These are phyloP conservation scores for Aspergillus heteromorphus DNA, from an alignment of 495 filamentous ascomycete species.

Conservation along the genomic window DNA sequence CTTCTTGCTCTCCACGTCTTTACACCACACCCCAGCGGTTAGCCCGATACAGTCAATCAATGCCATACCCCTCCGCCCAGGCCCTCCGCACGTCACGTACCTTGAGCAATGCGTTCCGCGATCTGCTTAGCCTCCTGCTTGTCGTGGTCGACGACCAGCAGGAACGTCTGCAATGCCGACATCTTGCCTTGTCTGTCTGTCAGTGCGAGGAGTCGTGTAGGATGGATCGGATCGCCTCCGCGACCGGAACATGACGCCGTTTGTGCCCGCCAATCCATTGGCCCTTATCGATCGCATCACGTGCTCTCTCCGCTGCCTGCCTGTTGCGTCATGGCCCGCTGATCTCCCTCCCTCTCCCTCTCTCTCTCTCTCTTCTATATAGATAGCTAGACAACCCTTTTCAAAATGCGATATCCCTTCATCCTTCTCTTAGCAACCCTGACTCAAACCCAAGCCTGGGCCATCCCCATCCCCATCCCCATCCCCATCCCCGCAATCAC, in stretches of 20 bases:
- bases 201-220: slow-evolving; percentile 2
- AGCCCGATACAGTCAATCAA: too few relatives aligned
- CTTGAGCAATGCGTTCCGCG: slow-evolving; percentile 53
- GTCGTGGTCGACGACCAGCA: slow-evolving; percentile 60
- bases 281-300: slow-evolving; percentile 28
- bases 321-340: slow-evolving; percentile 11
- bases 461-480: slow-evolving; percentile 1
- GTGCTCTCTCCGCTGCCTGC: slow-evolving; percentile 7
- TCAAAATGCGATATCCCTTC: neutral
- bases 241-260: slow-evolving; percentile 20
- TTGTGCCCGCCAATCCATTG: slow-evolving; percentile 15
- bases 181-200: slow-evolving; percentile 28
- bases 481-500: slow-evolving; percentile 21
- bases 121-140: slow-evolving; percentile 55
- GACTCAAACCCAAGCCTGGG: slow-evolving; percentile 9
- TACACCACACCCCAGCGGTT: slow-evolving; percentile 8
- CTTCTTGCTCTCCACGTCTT: slow-evolving; percentile 58
- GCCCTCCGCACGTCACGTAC: too few relatives aligned
- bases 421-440: slow-evolving; percentile 12
- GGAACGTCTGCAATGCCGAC: slow-evolving; percentile 60
- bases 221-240: slow-evolving; percentile 12
- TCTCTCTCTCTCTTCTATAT: too few relatives aligned
- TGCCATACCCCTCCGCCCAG: neutral
- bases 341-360: neutral
- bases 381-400: neutral